Conservation (phyloP, 2,329 filamentous ascomycete genomes). For the Aaosphaeria arxii region DNA sequence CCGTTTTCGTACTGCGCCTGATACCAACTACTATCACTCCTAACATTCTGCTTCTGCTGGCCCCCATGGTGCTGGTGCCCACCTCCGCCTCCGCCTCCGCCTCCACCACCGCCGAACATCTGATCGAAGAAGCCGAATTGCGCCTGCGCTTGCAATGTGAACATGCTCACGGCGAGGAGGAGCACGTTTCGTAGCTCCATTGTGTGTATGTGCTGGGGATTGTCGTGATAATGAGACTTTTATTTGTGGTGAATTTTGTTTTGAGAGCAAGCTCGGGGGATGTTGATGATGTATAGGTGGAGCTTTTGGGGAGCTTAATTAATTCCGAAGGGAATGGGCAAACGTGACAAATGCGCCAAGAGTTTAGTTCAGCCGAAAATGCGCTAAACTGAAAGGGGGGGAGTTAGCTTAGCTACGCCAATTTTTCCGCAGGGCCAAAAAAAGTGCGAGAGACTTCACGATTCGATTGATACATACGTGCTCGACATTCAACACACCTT, state of each 20-base stretch:
- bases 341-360: conserved; percentile 16
- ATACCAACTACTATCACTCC: conserved; percentile 82
- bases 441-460: too few species aligned
- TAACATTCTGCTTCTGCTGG: conserved; percentile 70
- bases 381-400: too few species aligned
- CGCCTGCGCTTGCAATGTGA: conserved; percentile 63
- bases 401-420: too few species aligned
- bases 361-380: conserved; percentile 1
- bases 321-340: conserved; percentile 1
- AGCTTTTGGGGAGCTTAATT: conserved; percentile 7
- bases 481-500: too few species aligned
- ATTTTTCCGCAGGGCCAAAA: too few species aligned
- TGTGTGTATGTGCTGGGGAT: not conserved
- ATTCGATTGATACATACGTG: too few species aligned
- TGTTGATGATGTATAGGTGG: conserved; percentile 18
- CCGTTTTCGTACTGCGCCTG: conserved; percentile 66
- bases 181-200: conserved; percentile 36
- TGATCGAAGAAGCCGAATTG: conserved; percentile 99
- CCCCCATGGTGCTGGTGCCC: conserved; percentile 51
- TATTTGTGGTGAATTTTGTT: not conserved
- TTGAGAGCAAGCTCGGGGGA: conserved; percentile 1
- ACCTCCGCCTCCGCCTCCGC: conserved; percentile 4
- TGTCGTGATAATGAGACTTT: not conserved
- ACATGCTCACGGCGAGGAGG: conserved; percentile 40
- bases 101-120: conserved; percentile 75